Evolutionary conservation across 306 rosid genomes (phyloP).

Genomic region (Acacia melanoxylon): DNA sequence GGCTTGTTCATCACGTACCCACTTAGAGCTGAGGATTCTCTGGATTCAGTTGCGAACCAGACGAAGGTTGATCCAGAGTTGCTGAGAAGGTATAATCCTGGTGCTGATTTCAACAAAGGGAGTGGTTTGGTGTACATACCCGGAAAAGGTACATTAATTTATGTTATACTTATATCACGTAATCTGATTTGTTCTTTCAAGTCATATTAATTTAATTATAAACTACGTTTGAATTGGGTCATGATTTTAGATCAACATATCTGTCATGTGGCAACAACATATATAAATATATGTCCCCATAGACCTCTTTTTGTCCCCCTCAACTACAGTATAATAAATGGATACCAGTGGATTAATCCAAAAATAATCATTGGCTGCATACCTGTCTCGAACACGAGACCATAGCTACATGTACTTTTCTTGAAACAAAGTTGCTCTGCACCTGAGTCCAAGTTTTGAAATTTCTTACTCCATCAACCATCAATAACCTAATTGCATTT

Average conservation of each 20-base stretch:
- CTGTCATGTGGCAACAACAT: too few species aligned
- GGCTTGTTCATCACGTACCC: constrained; percentile 81
- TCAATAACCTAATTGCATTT: neutral
- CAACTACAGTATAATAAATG: neutral
- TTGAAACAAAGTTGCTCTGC: neutral
- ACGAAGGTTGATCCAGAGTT: constrained; percentile 21
- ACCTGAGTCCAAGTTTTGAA: neutral
- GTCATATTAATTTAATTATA: neutral
- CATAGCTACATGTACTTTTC: neutral
- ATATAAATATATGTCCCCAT: too few species aligned
- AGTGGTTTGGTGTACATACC: constrained; percentile 65
- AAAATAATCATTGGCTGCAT: too few species aligned
- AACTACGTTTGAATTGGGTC: neutral
- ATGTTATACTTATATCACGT: neutral
- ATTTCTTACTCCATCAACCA: neutral
- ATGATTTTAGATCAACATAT: too few species aligned
- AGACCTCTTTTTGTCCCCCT: neutral
- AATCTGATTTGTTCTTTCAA: neutral
- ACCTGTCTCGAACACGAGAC: too few species aligned
- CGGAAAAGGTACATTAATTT: constrained; percentile 60
- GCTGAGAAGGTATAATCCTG: constrained; percentile 53
- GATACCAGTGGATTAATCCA: too few species aligned
- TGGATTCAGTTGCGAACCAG: constrained; percentile 35
- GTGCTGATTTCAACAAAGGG: constrained; percentile 55
- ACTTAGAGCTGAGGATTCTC: constrained; percentile 44